phyloP scores from a whole-genome alignment of 1,139 yeast species.

The Pneumocystis carinii region DNA sequence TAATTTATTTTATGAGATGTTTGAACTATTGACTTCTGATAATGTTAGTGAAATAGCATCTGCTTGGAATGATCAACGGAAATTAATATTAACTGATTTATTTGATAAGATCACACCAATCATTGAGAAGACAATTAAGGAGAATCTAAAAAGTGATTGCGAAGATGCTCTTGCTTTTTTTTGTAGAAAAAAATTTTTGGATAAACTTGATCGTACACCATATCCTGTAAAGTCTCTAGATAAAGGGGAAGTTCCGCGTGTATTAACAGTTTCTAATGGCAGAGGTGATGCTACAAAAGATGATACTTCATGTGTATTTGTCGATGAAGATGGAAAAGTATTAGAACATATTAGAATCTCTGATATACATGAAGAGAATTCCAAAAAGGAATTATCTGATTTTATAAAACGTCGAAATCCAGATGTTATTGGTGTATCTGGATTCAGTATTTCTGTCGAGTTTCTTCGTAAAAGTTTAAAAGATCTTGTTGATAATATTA shows the following conservation, averaged over 20 bases:
- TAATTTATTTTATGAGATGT: conserved; percentile 32
- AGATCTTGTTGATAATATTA: conserved; percentile 20
- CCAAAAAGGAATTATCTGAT: conserved; percentile 46
- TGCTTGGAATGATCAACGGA: conserved; percentile 72
- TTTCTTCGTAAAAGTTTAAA: conserved; percentile 41
- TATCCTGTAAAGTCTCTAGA: conserved; percentile 48
- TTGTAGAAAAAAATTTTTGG: conserved; percentile 53
- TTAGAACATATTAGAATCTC: conserved; percentile 66
- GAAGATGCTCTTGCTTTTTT: conserved; percentile 54
- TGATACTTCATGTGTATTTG: conserved; percentile 68
- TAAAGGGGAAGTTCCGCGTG: conserved; percentile 66
- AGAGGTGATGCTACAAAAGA: conserved; percentile 46
- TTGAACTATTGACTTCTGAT: conserved; percentile 52
- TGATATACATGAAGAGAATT: conserved; percentile 44
- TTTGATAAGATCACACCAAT: conserved; percentile 53
- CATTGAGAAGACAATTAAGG: conserved; percentile 66
- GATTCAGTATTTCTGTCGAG: conserved; percentile 63
- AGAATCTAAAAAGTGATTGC: conserved; percentile 65
- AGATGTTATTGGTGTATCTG: conserved; percentile 81
- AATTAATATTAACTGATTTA: conserved; percentile 49
- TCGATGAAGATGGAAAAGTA: conserved; percentile 69
- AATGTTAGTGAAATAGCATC: conserved; percentile 68
- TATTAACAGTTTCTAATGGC: conserved; percentile 71
- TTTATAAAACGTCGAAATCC: conserved; percentile 44
- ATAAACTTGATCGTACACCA: conserved; percentile 83